A percentile compares a stretch with the other conserved stretches of the same genome.
These are phyloP conservation scores for Agaricales sp. DNA, from an alignment of 1,284 basidiomycete species.

Conservation along the genomic window DNA sequence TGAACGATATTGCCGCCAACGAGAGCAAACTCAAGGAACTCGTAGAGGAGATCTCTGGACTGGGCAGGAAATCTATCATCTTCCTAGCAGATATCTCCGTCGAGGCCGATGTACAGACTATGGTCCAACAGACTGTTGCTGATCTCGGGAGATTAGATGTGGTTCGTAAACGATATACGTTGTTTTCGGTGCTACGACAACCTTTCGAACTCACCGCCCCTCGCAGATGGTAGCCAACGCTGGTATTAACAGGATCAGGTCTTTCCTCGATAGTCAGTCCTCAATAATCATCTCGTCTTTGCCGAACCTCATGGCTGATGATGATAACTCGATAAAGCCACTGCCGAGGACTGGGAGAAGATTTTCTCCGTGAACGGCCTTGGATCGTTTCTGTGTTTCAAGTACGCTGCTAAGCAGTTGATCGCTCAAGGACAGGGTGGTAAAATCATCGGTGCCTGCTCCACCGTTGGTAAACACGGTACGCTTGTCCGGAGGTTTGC, in stretches of 20 bases:
- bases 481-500: not conserved
- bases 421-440: slow-evolving; percentile 12
- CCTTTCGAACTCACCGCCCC: too few relatives aligned
- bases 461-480: slow-evolving; percentile 6
- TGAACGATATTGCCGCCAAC: slow-evolving; percentile 9
- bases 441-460: slow-evolving; percentile 14
- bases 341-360: slow-evolving; percentile 7
- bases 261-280: slow-evolving; percentile 12
- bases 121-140: slow-evolving; percentile 11
- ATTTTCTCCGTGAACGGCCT: slow-evolving; percentile 11
- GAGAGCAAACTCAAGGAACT: not conserved
- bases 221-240: slow-evolving; percentile 18
- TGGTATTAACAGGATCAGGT: slow-evolving; percentile 9
- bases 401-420: slow-evolving; percentile 13
- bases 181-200: not conserved
- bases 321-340: not conserved
- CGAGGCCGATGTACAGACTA: slow-evolving; percentile 10
- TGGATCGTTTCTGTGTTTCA: slow-evolving; percentile 12
- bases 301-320: not conserved
- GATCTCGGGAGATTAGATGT: slow-evolving; percentile 13
- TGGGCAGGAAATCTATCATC: not conserved
- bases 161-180: slow-evolving; percentile 4
- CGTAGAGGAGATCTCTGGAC: slow-evolving; percentile 6
- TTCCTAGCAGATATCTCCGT: slow-evolving; percentile 7
- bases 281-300: not conserved